phyloP scores from a whole-genome alignment of 805 yeast genomes.

The Nakazawaea sp. region DNA sequence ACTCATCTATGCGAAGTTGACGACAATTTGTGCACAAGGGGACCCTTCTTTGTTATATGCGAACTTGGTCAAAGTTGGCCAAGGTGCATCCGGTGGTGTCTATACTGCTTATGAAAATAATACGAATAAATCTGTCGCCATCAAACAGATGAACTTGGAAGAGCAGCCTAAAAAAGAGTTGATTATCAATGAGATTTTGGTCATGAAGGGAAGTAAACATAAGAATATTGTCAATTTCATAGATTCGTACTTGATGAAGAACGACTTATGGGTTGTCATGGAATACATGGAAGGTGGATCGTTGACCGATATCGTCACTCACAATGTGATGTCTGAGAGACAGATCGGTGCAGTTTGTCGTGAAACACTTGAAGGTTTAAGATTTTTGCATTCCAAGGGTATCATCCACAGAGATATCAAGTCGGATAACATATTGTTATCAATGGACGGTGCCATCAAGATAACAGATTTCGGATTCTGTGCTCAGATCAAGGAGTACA shows the following conservation, averaged over 20 bases:
- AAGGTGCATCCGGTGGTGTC: conserved; percentile 98
- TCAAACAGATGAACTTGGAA: conserved; percentile 92
- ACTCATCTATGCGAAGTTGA: conserved; percentile 63
- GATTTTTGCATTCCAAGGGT: conserved; percentile 84
- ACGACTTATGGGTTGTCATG: conserved; percentile 95
- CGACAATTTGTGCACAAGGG: conserved; percentile 73
- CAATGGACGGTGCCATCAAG: conserved; percentile 83
- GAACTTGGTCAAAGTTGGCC: conserved; percentile 82
- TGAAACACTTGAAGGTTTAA: conserved; percentile 81
- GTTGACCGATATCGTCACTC: conserved; percentile 90
- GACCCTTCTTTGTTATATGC: conserved; percentile 72
- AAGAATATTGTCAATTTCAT: conserved; percentile 90
- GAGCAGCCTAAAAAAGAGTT: conserved; percentile 94
- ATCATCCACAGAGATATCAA: conserved; percentile 95
- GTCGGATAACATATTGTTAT: conserved; percentile 83
- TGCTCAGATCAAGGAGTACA: conserved; percentile 70
- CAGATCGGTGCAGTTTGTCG: conserved; percentile 94
- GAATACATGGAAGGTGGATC: conserved; percentile 99
- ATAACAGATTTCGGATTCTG: conserved; percentile 79
- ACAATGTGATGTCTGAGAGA: conserved; percentile 80
- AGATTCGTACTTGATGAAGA: conserved; percentile 71
- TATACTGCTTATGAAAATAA: conserved; percentile 72
- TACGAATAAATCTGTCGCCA: conserved; percentile 66
- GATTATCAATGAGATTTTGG: conserved; percentile 90
- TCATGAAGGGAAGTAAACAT: conserved; percentile 89